Base-by-base conservation (phyloP, 495 filamentous ascomycete genomes). In the Lophiotrema nucula region DNA sequence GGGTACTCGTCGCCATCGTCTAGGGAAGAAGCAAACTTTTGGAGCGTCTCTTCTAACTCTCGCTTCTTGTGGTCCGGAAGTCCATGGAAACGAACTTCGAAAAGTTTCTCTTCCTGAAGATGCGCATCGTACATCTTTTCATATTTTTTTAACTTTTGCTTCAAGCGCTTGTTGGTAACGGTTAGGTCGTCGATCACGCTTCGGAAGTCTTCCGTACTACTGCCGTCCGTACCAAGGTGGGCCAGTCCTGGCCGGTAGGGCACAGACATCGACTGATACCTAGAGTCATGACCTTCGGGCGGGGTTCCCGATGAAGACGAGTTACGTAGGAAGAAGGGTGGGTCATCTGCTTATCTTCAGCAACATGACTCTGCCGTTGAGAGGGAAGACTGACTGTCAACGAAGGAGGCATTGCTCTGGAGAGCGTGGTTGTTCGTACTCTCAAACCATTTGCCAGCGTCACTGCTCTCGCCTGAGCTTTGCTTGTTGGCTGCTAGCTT, bases 1-100 rank as follows among this genome's bases (percentile, higher is more conserved):
- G 53, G 23, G 31, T 44, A 43, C 11, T 35, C 39, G 43, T 10
- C 47, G 13, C 15, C n/a, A 4, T 68, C 70, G 42, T 81, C 75
- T 5, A 87, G 66, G 21, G 73, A 76, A 0, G 80, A 75, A 12
- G 83, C 81, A 70, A 91, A 92, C 46, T 78, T 79, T 38, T 80
- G 79, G 11, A 92, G 70, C 1, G 80, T 79, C n/a, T 83, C 77
- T 66, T 92, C 88, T 27, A 92, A 70, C 61, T 92, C 87, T 24
- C 82, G 76, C 64, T 86, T 89, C 70, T 86, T 88, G 35, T 79
- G 73, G 25, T 71, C 69, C 5, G 85, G 77, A 28, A 92, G 70
- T 2, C 81, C 82, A 65, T 91, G 86, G 27, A 90, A 75, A 60
- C 85, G 81, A 43, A 92, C 79, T 67, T 92, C 89, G 60, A 92